Conservation (phyloP, 805 yeast genomes). For the Soucietia sequanensis region DNA sequence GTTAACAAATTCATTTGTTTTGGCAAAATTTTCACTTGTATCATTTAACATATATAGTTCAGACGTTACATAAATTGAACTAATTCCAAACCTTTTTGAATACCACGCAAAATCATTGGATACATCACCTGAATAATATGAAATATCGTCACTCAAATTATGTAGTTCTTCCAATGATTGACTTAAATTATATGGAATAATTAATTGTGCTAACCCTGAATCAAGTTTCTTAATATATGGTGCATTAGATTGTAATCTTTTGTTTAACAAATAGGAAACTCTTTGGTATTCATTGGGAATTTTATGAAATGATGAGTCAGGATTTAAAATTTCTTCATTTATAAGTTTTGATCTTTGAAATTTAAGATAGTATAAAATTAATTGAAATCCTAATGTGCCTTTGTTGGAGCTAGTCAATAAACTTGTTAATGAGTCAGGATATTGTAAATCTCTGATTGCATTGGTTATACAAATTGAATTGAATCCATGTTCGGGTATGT, state of each 20-base stretch:
- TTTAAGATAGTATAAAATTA: slow-evolving; percentile 53
- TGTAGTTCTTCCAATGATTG: slow-evolving; percentile 66
- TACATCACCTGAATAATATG: slow-evolving; percentile 73
- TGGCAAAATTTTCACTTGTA: slow-evolving; percentile 48
- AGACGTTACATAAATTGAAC: slow-evolving; percentile 67
- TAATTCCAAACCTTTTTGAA: slow-evolving; percentile 71
- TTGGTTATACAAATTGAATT: slow-evolving; percentile 43
- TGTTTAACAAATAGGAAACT: slow-evolving; percentile 44
- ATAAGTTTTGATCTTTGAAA: slow-evolving; percentile 39
- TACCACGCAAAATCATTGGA: slow-evolving; percentile 91
- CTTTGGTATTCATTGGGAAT: slow-evolving; percentile 40
- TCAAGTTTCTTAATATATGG: slow-evolving; percentile 45
- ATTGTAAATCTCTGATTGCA: slow-evolving; percentile 49
- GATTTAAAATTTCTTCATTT: slow-evolving; percentile 24
- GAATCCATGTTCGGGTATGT: slow-evolving; percentile 56
- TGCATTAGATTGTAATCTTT: slow-evolving; percentile 51
- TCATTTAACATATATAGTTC: slow-evolving; percentile 85
- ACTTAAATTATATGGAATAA: slow-evolving; percentile 61
- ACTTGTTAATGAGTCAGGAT: slow-evolving; percentile 50
- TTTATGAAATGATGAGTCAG: slow-evolving; percentile 24
- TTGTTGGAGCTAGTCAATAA: slow-evolving; percentile 33
- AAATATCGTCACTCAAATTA: slow-evolving; percentile 77
- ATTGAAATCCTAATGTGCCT: slow-evolving; percentile 55
- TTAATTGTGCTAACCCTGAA: slow-evolving; percentile 57
- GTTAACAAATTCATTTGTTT: slow-evolving; percentile 65